A percentile compares a stretch with the other conserved stretches of the same genome.
These are phyloP conservation scores for Prunus yedoensis DNA, from an alignment of 331 rosid species.

Conservation along the genomic window DNA sequence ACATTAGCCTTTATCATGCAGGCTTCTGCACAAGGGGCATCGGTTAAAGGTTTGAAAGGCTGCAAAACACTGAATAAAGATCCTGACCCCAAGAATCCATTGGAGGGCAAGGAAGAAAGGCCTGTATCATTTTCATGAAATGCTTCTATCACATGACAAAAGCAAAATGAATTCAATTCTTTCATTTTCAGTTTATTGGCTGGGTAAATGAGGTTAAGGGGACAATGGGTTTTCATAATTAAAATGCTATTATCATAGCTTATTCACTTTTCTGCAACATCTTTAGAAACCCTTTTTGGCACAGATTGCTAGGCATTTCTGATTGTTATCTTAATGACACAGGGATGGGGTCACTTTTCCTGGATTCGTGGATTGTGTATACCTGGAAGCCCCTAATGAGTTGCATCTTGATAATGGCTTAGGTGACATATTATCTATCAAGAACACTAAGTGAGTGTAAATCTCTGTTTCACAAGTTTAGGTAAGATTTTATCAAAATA, in stretches of 20 bases:
- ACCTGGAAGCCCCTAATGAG: constrained; percentile 68
- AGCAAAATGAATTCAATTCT: neutral
- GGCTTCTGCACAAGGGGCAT: constrained; percentile 78
- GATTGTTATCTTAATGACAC: constrained; percentile 32
- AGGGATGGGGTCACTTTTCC: constrained; percentile 87
- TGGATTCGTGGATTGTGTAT: constrained; percentile 91
- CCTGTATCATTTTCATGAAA: constrained; percentile 24
- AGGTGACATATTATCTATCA: constrained; percentile 74
- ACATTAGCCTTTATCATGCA: constrained; percentile 31
- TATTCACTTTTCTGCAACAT: neutral
- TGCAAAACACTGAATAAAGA: constrained; percentile 76
- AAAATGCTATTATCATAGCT: neutral
- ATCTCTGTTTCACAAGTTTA: constrained; percentile 6
- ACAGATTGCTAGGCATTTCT: constrained; percentile 6
- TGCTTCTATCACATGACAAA: constrained; percentile 5
- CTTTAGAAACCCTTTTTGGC: neutral
- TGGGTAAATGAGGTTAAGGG: neutral
- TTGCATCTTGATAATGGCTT: constrained; percentile 82
- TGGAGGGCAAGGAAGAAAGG: constrained; percentile 92
- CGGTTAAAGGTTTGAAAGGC: constrained; percentile 82
- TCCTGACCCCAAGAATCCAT: constrained; percentile 84
- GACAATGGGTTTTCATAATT: neutral
- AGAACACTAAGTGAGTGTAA: constrained; percentile 65
- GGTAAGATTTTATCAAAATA: neutral
- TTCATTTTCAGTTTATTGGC: constrained; percentile 19